These are phyloP conservation scores for Chrysoporthe cubensis DNA, from an alignment of 2,329 filamentous ascomycete species.

Conservation along the genomic window DNA sequence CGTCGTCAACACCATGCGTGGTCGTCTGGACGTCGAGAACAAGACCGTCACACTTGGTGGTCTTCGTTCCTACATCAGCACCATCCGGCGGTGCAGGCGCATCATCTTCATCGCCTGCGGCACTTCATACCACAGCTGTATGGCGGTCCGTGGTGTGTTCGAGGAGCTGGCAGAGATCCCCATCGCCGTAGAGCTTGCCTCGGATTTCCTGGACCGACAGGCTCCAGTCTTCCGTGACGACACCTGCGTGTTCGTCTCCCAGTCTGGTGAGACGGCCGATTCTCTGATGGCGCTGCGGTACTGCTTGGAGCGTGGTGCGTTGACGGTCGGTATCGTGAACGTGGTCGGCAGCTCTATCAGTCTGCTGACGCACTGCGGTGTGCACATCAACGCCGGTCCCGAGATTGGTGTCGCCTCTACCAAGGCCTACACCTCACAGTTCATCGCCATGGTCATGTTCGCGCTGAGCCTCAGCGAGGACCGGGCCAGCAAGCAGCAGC, in stretches of 20 bases:
- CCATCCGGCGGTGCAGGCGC: slow-evolving; percentile 93
- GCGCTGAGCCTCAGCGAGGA: slow-evolving; percentile 95
- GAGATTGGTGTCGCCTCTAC: slow-evolving; percentile 99
- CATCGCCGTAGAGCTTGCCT: slow-evolving; percentile 94
- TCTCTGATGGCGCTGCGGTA: slow-evolving; percentile 96
- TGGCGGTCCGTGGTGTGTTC: slow-evolving; percentile 97
- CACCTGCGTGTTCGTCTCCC: slow-evolving; percentile 97
- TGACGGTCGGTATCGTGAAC: slow-evolving; percentile 98
- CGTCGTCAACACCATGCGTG: slow-evolving; percentile 99
- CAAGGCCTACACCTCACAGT: slow-evolving; percentile 99
- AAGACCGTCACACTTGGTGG: slow-evolving; percentile 96
- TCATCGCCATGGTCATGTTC: slow-evolving; percentile 99
- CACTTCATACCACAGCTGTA: slow-evolving; percentile 98
- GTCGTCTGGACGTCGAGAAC: slow-evolving; percentile 90
- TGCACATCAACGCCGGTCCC: slow-evolving; percentile 98
- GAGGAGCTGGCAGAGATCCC: slow-evolving; percentile 98
- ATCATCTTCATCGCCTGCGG: slow-evolving; percentile 99
- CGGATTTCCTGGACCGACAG: slow-evolving; percentile 95
- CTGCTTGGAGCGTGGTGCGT: slow-evolving; percentile 94
- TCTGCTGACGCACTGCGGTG: slow-evolving; percentile 98
- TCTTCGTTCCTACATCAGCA: slow-evolving; percentile 92
- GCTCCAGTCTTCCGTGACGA: slow-evolving; percentile 99
- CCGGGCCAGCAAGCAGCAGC: slow-evolving; percentile 88
- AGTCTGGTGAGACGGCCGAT: slow-evolving; percentile 98
- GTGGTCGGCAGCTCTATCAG: slow-evolving; percentile 98